Evolutionary conservation across 805 yeast species (phyloP).

Genomic region (Metschnikowia koreensis): DNA sequence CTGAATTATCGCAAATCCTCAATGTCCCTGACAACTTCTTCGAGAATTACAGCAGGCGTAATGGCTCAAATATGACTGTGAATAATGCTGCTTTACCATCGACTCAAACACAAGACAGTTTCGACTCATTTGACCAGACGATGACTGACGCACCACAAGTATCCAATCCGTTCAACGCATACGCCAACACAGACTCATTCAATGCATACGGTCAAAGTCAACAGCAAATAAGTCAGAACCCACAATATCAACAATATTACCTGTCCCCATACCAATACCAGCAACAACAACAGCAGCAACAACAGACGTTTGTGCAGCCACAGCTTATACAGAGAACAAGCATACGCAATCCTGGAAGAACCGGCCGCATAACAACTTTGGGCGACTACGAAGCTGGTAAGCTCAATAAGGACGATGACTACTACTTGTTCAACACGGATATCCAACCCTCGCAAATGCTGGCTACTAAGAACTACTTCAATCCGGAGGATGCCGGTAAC

Average conservation of each 20-base stretch:
- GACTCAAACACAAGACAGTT: conserved; percentile 10
- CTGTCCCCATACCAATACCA: conserved; percentile 1
- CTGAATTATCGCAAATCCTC: conserved; percentile 27
- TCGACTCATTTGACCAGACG: conserved; percentile 11
- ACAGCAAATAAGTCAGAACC: background rate
- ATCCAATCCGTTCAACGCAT: conserved; percentile 35
- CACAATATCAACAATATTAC: conserved; percentile 5
- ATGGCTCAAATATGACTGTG: conserved; percentile 15
- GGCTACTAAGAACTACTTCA: conserved; percentile 22
- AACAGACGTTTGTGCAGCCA: conserved; percentile 12
- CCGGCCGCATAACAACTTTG: conserved; percentile 35
- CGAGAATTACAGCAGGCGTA: conserved; percentile 23
- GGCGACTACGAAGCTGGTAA: conserved; percentile 21
- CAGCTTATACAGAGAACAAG: conserved; percentile 10
- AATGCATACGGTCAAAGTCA: conserved; percentile 1
- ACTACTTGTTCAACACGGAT: conserved; percentile 39
- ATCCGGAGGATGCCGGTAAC: conserved; percentile 26
- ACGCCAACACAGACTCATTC: conserved; percentile 39
- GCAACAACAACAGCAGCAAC: conserved; percentile 2
- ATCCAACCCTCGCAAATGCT: conserved; percentile 41
- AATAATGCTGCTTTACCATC: conserved; percentile 17
- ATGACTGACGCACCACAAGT: conserved; percentile 11
- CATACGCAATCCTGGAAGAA: conserved; percentile 17
- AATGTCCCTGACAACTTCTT: conserved; percentile 33
- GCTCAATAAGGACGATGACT: conserved; percentile 34